A percentile compares a stretch with the other conserved stretches of the same genome.
phyloP scores from a whole-genome alignment of 2,329 filamentous ascomycete genomes.

The Plectosphaerella cucumerina region DNA sequence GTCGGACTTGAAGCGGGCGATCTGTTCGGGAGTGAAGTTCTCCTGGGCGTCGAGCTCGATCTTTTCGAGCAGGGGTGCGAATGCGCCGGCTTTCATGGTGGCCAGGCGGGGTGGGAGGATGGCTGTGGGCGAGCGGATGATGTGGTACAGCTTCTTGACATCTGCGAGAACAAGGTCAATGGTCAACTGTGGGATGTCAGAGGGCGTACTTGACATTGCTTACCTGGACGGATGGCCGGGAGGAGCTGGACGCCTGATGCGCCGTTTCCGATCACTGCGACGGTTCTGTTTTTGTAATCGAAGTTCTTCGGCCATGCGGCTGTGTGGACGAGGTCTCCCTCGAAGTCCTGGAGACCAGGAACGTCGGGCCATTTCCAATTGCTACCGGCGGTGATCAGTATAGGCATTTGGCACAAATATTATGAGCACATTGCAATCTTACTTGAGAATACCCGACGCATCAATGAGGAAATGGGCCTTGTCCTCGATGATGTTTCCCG shows the following conservation, averaged over 20 bases:
- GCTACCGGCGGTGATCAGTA: constrained; percentile 22
- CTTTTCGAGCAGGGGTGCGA: constrained; percentile 18
- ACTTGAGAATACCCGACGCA: constrained; percentile 50
- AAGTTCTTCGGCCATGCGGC: constrained; percentile 48
- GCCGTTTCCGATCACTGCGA: constrained; percentile 55
- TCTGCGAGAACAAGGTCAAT: constrained; percentile 14
- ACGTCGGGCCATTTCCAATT: constrained; percentile 51
- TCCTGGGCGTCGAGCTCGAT: constrained; percentile 17
- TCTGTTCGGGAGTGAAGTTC: constrained; percentile 28
- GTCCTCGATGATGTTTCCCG: constrained; percentile 35
- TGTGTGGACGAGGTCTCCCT: constrained; percentile 47
- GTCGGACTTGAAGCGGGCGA: constrained; percentile 42
- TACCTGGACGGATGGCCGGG: constrained; percentile 42
- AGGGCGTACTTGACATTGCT: constrained; percentile 4
- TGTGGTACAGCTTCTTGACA: constrained; percentile 34
- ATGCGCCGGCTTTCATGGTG: constrained; percentile 27
- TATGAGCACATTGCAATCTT: constrained; percentile 15
- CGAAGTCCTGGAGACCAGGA: constrained; percentile 38
- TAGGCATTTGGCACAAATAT: background rate
- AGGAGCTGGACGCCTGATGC: constrained; percentile 51
- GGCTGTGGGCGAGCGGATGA: constrained; percentile 38
- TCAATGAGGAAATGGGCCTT: constrained; percentile 44
- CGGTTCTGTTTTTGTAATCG: constrained; percentile 43
- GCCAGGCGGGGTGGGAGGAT: constrained; percentile 31
- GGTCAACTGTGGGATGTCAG: background rate